A percentile compares a stretch with the other conserved stretches of the same genome.
Evolutionary conservation across 805 yeast species (phyloP).

Genomic region (Zygoascus ofunaensis): DNA sequence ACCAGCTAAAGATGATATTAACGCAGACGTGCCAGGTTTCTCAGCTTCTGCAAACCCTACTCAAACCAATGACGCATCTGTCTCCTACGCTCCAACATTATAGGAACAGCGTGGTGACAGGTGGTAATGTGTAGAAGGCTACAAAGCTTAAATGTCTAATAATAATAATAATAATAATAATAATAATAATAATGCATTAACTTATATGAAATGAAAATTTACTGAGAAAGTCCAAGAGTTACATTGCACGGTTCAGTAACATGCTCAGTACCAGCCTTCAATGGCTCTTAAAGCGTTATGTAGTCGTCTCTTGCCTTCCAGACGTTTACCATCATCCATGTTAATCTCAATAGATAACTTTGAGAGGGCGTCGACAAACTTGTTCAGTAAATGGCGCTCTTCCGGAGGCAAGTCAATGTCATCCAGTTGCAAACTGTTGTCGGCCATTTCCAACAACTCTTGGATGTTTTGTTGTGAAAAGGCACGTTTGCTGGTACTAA

Average conservation of each 20-base stretch:
- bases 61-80: too few species aligned
- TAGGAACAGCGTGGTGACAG: too few species aligned
- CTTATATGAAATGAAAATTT: too few species aligned
- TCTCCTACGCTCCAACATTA: too few species aligned
- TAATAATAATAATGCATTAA: too few species aligned
- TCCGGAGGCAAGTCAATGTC: conserved; percentile 62
- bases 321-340: conserved; percentile 68
- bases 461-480: conserved; percentile 21
- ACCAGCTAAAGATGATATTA: neutral
- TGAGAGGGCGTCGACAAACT: conserved; percentile 76
- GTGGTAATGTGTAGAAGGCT: too few species aligned
- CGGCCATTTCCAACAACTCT: conserved; percentile 21
- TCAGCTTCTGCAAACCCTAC: too few species aligned
- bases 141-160: too few species aligned
- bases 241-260: conserved; percentile 6
- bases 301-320: conserved; percentile 69
- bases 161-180: too few species aligned
- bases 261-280: conserved; percentile 67
- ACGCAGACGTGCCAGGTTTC: too few species aligned
- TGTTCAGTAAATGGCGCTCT: conserved; percentile 73
- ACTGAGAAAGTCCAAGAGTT: too few species aligned
- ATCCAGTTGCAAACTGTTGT: conserved; percentile 46
- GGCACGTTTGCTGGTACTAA: conserved; percentile 7
- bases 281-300: conserved; percentile 72
- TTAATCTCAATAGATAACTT: conserved; percentile 87